These are phyloP conservation scores for Turritis glabra DNA, from an alignment of 345 rosid genomes.

Conservation along the genomic window DNA sequence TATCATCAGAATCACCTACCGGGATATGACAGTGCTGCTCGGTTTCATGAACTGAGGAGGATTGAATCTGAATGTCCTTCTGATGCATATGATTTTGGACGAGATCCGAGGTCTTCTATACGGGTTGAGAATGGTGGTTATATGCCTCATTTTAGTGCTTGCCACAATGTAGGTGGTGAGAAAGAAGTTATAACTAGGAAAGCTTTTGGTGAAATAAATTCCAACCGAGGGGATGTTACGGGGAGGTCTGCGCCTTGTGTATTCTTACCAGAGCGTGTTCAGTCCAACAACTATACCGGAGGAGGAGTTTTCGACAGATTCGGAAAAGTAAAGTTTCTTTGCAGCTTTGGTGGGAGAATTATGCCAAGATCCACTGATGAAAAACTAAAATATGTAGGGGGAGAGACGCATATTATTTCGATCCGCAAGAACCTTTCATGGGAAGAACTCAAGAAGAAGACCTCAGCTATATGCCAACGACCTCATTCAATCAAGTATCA, in stretches of 20 bases:
- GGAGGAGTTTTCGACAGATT: constrained; percentile 32
- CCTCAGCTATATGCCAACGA: constrained; percentile 49
- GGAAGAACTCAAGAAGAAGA: constrained; percentile 62
- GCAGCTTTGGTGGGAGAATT: constrained; percentile 70
- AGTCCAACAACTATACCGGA: constrained; percentile 36
- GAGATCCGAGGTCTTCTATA: constrained; percentile 40
- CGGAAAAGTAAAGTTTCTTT: constrained; percentile 59
- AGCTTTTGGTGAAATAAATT: constrained; percentile 48
- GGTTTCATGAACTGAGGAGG: constrained; percentile 58
- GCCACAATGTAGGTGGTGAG: constrained; percentile 41
- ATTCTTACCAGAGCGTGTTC: constrained; percentile 36
- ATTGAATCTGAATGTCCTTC: constrained; percentile 54
- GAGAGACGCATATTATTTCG: constrained; percentile 67
- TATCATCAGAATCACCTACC: constrained; percentile 46
- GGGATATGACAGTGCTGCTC: constrained; percentile 47
- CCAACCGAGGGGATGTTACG: constrained; percentile 37
- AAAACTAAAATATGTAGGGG: constrained; percentile 67
- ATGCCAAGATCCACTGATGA: constrained; percentile 71
- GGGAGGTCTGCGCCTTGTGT: constrained; percentile 37
- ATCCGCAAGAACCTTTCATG: constrained; percentile 50
- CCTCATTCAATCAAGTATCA: constrained; percentile 65
- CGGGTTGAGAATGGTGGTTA: constrained; percentile 44
- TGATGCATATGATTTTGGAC: constrained; percentile 49
- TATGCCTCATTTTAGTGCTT: constrained; percentile 43
- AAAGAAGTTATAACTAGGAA: constrained; percentile 40